Evolutionary conservation across 2,329 filamentous ascomycete genomes (phyloP), one percentile per base, ranked within the genome.

Genomic region (Colletotrichum sp.): DNA sequence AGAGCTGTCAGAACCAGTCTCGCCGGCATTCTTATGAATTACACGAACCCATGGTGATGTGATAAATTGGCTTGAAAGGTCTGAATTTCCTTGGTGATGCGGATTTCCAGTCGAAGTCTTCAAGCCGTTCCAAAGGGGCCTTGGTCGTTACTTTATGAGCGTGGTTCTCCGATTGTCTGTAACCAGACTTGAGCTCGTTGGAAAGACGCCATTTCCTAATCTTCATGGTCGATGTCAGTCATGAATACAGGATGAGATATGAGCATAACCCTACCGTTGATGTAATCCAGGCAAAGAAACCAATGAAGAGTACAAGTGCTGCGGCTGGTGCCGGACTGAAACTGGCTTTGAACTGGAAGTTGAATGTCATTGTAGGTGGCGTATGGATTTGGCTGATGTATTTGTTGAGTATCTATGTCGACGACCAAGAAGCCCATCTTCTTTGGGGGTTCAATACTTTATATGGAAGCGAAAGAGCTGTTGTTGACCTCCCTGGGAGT

Each of bases 21-120:
- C 78, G 4, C 18, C 10, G n/a, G 5, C n/a, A 21, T 12, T 48
- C 10, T 12, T 21, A 21, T 21, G 10, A 48, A 21, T 6, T 13
- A 4, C 43, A 48, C 43, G 43, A 48, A 88, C 89, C 89, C 89
- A 91, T 91, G 0, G 88, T 90, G 73, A 91, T 90, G 78, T 90
- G 83, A 77, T 89, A 91, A 4, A 85, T 84, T 0, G 88, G 85
- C 80, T 90, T 90, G 79, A 89, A 90, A 0, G 88, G 89, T 6
- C 89, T 83, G 43, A 87, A 83, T 39, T 84, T 82, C 4, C 79
- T 76, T 0, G 88, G 87, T 13, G 43, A 83, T 80, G 2, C 81
- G 82, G 2, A 78, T 73, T 59, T 83, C 85, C 87, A 89, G 75
- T 88, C 82, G 72, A 88, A 86, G 6, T 81, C 4, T 14, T 59